phyloP scores from a whole-genome alignment of 176 grass and related monocot genomes.

The Triticum monococcum region DNA sequence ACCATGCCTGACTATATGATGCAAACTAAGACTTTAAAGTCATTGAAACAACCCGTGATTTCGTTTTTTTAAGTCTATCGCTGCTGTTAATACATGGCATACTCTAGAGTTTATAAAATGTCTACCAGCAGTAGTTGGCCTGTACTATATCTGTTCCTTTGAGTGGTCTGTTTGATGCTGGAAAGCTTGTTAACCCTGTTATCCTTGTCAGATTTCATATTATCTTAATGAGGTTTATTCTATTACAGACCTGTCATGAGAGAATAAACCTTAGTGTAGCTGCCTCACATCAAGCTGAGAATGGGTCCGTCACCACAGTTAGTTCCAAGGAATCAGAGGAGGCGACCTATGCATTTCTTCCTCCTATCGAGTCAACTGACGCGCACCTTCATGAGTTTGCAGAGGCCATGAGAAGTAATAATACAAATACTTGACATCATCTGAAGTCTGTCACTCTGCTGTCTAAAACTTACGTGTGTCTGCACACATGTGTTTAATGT shows the following conservation, averaged over 20 bases:
- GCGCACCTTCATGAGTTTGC: slow-evolving; percentile 91
- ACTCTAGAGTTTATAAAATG: background rate
- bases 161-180: background rate
- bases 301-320: slow-evolving; percentile 27
- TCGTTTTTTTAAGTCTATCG: background rate
- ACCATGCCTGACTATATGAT: background rate
- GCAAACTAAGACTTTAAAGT: background rate
- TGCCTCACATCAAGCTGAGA: slow-evolving; percentile 38
- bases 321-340: slow-evolving; percentile 49
- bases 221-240: slow-evolving; percentile 1
- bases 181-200: background rate
- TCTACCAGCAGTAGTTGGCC: background rate
- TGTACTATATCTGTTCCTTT: background rate
- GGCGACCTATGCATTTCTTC: slow-evolving; percentile 58
- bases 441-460: background rate
- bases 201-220: background rate
- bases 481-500: slow-evolving; percentile 23
- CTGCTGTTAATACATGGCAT: background rate
- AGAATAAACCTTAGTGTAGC: slow-evolving; percentile 35
- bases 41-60: background rate
- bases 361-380: slow-evolving; percentile 73
- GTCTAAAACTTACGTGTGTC: background rate
- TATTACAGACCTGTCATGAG: slow-evolving; percentile 48
- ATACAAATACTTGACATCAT: slow-evolving; percentile 3
- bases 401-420: slow-evolving; percentile 85